Percentiles rank a stretch among this genome's conserved stretches.
Evolutionary conservation across 1,139 yeast genomes (phyloP).

Genomic region (Geotrichum fermentans): DNA sequence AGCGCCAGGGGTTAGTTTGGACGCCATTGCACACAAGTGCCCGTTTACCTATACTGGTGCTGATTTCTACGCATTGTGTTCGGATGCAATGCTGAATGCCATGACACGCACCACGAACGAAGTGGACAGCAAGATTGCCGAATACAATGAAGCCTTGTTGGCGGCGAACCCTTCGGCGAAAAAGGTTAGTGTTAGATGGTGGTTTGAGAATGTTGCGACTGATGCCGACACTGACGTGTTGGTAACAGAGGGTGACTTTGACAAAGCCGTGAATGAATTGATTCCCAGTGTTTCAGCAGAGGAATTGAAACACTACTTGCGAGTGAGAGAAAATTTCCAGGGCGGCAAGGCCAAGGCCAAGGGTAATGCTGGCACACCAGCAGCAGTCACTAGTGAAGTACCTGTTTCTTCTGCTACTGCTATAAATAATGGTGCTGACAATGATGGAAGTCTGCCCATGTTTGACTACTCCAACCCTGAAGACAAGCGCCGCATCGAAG

Average conservation of each 20-base stretch:
- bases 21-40: slow-evolving; percentile 61
- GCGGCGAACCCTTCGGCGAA: slow-evolving; percentile 26
- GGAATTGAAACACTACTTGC: slow-evolving; percentile 74
- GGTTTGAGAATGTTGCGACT: slow-evolving; percentile 84
- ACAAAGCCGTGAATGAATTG: slow-evolving; percentile 64
- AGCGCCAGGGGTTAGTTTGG: slow-evolving; percentile 55
- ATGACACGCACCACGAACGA: slow-evolving; percentile 82
- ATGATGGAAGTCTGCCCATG: not conserved
- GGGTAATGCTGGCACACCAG: not conserved
- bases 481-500: not conserved
- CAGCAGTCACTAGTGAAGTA: not conserved
- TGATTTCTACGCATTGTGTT: slow-evolving; percentile 90
- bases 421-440: not conserved
- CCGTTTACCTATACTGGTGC: slow-evolving; percentile 95
- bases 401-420: not conserved
- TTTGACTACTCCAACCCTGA: slow-evolving; percentile 3
- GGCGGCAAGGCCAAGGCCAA: slow-evolving; percentile 28
- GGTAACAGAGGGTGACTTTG: slow-evolving; percentile 69
- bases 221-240: slow-evolving; percentile 61
- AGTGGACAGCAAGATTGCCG: slow-evolving; percentile 61
- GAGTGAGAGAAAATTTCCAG: slow-evolving; percentile 76
- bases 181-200: slow-evolving; percentile 64
- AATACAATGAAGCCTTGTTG: slow-evolving; percentile 44
- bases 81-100: slow-evolving; percentile 92
- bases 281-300: slow-evolving; percentile 84